These are phyloP conservation scores for Delitschia confertaspora DNA, from an alignment of 495 filamentous ascomycete genomes.

Conservation along the genomic window DNA sequence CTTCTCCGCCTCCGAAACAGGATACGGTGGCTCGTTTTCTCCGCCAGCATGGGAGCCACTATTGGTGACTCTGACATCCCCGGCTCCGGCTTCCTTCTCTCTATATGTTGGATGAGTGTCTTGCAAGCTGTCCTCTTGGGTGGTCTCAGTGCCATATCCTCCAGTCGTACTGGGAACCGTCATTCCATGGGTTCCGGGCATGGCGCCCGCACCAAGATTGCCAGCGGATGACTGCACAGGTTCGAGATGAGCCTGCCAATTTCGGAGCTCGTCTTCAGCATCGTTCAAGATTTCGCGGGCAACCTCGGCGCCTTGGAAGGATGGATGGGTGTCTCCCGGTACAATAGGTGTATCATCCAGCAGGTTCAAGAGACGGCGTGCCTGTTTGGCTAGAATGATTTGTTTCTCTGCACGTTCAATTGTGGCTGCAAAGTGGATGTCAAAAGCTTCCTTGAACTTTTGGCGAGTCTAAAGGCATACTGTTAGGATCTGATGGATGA, in stretches of 20 bases:
- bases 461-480: constrained; percentile 51
- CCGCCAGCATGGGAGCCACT: constrained; percentile 14
- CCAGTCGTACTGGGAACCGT: constrained; percentile 3
- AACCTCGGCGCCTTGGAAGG: constrained; percentile 54
- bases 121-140: constrained; percentile 10
- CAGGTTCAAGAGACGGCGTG: constrained; percentile 70
- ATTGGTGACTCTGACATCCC: constrained; percentile 15
- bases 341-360: constrained; percentile 89
- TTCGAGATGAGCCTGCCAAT: constrained; percentile 57
- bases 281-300: constrained; percentile 84
- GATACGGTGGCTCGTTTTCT: constrained; percentile 18
- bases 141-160: constrained; percentile 17
- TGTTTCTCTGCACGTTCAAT: constrained; percentile 97
- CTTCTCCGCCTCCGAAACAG: constrained; percentile 22
- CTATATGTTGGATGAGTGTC: constrained; percentile 21
- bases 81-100: constrained; percentile 20
- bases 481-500: too few species aligned
- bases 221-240: constrained; percentile 41
- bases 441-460: constrained; percentile 90
- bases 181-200: constrained; percentile 18
- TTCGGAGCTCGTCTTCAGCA: constrained; percentile 75
- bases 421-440: constrained; percentile 71
- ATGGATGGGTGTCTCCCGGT: constrained; percentile 64
- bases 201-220: constrained; percentile 29
- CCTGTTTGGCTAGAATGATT: constrained; percentile 81